phyloP scores from a whole-genome alignment of 2,329 filamentous ascomycete species.

The Bipolaris zeicola region DNA sequence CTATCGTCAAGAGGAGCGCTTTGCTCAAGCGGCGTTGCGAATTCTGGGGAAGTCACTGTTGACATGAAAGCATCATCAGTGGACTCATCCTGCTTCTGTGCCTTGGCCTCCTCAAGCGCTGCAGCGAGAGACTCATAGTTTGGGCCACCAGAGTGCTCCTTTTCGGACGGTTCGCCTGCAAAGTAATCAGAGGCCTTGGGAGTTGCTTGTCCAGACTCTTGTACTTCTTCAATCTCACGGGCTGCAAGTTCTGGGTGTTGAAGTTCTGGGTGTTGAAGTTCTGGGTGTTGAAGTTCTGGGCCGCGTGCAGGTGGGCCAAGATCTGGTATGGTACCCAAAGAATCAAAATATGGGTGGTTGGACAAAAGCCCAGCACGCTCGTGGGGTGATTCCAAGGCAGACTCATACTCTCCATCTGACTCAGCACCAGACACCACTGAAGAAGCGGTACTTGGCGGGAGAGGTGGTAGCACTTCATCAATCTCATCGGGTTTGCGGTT shows the following conservation, averaged over 20 bases:
- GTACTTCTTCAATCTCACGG: conserved; percentile 51
- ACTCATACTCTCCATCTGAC: conserved; percentile 54
- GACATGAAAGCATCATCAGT: conserved; percentile 13
- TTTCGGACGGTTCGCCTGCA: conserved; percentile 17
- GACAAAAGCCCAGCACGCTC: conserved; percentile 28
- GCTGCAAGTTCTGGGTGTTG: conserved; percentile 33
- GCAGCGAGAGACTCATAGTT: conserved; percentile 31
- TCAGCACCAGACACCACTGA: conserved; percentile 46
- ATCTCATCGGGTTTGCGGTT: conserved; percentile 47
- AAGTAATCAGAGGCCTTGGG: conserved; percentile 65
- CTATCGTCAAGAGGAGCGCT: conserved; percentile 29
- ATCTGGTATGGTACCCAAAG: conserved; percentile 22
- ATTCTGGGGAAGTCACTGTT: conserved; percentile 14
- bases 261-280: conserved; percentile 28
- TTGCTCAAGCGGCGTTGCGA: conserved; percentile 2
- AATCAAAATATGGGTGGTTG: conserved; percentile 32
- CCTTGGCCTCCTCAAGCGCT: conserved; percentile 27
- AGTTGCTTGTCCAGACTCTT: conserved; percentile 70
- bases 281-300: conserved; percentile 27
- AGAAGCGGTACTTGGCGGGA: conserved; percentile 55
- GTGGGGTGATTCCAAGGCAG: conserved; percentile 50
- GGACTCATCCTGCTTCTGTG: conserved; percentile 19
- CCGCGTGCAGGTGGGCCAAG: conserved; percentile 25
- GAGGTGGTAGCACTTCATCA: conserved; percentile 56
- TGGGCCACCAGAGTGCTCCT: conserved; percentile 17